Evolutionary conservation across 2,329 filamentous ascomycete species (phyloP).

Genomic region (Epicoccum sorghinum): DNA sequence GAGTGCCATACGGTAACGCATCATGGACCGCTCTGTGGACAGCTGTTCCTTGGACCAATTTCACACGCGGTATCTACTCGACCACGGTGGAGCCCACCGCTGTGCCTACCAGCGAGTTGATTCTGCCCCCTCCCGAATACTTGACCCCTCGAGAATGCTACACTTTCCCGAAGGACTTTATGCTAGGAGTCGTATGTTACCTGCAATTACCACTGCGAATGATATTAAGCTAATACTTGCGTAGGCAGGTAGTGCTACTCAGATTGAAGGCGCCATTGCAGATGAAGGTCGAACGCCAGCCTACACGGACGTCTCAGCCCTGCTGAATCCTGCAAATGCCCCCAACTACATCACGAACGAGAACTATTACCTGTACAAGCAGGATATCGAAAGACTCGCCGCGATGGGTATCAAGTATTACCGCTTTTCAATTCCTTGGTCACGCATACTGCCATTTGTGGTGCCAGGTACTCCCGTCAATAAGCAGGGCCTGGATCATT

Average conservation of each 20-base stretch:
- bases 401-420: slow-evolving; percentile 60
- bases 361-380: slow-evolving; percentile 63
- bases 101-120: slow-evolving; percentile 60
- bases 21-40: slow-evolving; percentile 50
- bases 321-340: slow-evolving; percentile 15
- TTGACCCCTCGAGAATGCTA: slow-evolving; percentile 58
- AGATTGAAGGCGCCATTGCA: slow-evolving; percentile 42
- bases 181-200: slow-evolving; percentile 31
- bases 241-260: slow-evolving; percentile 32
- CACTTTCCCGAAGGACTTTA: slow-evolving; percentile 57
- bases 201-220: neutral
- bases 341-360: slow-evolving; percentile 50
- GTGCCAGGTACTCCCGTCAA: slow-evolving; percentile 59
- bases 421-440: slow-evolving; percentile 61
- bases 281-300: slow-evolving; percentile 37
- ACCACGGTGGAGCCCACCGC: slow-evolving; percentile 63
- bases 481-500: slow-evolving; percentile 57
- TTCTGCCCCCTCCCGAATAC: slow-evolving; percentile 61
- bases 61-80: slow-evolving; percentile 49
- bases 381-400: slow-evolving; percentile 61
- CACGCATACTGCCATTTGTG: slow-evolving; percentile 60
- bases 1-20: slow-evolving; percentile 47
- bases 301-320: slow-evolving; percentile 24
- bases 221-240: neutral
- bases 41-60: slow-evolving; percentile 42